Evolutionary conservation across 2,329 filamentous ascomycete genomes (phyloP).

Genomic region (Zalaria obscura): DNA sequence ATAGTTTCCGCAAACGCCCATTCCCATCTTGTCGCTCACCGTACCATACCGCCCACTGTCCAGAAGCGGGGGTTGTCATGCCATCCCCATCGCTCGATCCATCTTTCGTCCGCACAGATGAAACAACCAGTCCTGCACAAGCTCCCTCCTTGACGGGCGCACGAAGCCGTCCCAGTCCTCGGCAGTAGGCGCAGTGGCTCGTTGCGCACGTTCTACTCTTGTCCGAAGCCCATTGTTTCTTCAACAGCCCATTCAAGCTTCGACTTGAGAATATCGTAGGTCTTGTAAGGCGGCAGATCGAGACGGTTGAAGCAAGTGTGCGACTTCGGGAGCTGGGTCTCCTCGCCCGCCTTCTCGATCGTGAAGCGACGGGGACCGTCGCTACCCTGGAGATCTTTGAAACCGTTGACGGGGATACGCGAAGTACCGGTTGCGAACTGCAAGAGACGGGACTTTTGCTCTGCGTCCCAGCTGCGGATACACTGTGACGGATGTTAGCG

Average conservation of each 20-base stretch:
- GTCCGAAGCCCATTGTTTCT: conserved; percentile 96
- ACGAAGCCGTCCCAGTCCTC: too few relatives aligned
- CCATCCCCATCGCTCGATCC: too few relatives aligned
- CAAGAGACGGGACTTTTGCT: conserved; percentile 90
- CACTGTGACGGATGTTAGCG: conserved; percentile 31
- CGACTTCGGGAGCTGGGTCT: conserved; percentile 82
- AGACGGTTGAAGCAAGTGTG: conserved; percentile 99
- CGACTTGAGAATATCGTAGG: conserved; percentile 65
- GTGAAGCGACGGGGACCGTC: conserved; percentile 92
- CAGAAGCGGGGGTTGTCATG: too few relatives aligned
- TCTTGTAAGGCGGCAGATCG: conserved; percentile 88
- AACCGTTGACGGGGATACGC: conserved; percentile 95
- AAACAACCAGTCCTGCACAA: too few relatives aligned
- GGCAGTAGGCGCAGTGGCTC: too few relatives aligned
- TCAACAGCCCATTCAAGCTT: conserved; percentile 96
- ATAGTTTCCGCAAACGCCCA: too few relatives aligned
- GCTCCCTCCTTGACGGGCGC: too few relatives aligned
- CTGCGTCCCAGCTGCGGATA: conserved; percentile 90
- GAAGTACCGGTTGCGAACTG: conserved; percentile 97
- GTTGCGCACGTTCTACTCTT: conserved; percentile 50
- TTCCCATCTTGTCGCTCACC: too few relatives aligned
- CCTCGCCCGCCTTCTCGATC: conserved; percentile 92
- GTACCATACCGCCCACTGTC: too few relatives aligned
- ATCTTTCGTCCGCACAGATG: too few relatives aligned
- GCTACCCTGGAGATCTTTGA: conserved; percentile 96